Evolutionary conservation across 345 rosid genomes (phyloP).

Genomic region (Isatis tinctoria): DNA sequence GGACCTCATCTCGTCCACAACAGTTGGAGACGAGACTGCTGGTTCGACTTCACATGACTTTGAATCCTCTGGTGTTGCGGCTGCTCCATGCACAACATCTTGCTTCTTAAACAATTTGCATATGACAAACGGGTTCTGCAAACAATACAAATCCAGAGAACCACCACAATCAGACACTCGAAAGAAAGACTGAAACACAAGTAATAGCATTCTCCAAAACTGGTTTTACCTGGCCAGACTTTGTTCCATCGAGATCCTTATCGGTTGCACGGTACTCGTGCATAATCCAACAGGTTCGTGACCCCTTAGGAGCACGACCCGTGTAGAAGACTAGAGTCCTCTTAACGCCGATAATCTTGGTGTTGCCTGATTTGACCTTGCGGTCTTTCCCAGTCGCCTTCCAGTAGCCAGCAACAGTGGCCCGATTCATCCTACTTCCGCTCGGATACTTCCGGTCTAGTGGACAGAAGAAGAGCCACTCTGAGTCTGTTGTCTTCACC

Average conservation of each 20-base stretch:
- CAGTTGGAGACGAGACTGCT: conserved; percentile 36
- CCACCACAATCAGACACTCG: conserved; percentile 1
- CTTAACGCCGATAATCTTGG: conserved; percentile 74
- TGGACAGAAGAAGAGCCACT: conserved; percentile 98
- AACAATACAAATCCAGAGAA: not conserved
- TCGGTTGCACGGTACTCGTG: conserved; percentile 80
- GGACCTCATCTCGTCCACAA: conserved; percentile 13
- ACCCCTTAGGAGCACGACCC: conserved; percentile 81
- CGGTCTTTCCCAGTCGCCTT: conserved; percentile 94
- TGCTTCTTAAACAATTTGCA: conserved; percentile 67
- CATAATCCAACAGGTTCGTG: conserved; percentile 79
- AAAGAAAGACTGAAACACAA: not conserved
- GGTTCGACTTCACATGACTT: conserved; percentile 39
- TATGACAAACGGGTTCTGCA: conserved; percentile 60
- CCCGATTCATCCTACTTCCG: conserved; percentile 76
- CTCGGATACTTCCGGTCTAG: conserved; percentile 83
- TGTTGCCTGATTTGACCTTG: conserved; percentile 46
- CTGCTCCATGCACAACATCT: conserved; percentile 31
- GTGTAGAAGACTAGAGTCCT: conserved; percentile 77
- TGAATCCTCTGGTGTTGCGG: conserved; percentile 18
- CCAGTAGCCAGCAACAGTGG: conserved; percentile 86
- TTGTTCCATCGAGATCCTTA: conserved; percentile 72
- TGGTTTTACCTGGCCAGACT: conserved; percentile 66
- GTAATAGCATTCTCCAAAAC: not conserved
- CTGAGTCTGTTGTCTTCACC: conserved; percentile 51